phyloP scores from a whole-genome alignment of 805 yeast species.

The Yarrowia sp. region DNA sequence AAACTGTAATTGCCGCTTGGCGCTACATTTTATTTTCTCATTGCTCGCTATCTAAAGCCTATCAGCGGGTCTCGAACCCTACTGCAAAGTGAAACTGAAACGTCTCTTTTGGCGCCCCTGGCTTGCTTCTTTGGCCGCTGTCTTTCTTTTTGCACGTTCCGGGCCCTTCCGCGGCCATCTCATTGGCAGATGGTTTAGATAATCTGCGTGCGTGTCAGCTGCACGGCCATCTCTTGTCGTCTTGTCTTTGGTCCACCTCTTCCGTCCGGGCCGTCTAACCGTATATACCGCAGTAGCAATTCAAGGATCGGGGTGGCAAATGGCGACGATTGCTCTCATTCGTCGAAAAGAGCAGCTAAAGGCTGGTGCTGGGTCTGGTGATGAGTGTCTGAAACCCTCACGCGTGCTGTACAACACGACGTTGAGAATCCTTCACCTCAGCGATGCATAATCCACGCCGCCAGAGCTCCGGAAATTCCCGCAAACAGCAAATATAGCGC shows the following conservation, averaged over 20 bases:
- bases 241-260: too few species aligned
- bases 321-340: too few species aligned
- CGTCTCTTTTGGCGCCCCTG: background rate
- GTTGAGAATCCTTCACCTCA: too few species aligned
- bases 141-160: background rate
- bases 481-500: too few species aligned
- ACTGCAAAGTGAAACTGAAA: background rate
- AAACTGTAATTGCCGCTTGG: too few species aligned
- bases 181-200: slow-evolving; percentile 24
- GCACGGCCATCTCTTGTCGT: slow-evolving; percentile 15
- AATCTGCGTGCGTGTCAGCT: slow-evolving; percentile 12
- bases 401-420: too few species aligned
- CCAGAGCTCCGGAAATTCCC: background rate
- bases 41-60: background rate
- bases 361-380: too few species aligned
- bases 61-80: background rate
- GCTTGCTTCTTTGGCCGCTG: background rate
- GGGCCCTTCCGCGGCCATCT: background rate
- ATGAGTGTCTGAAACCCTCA: too few species aligned
- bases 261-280: background rate
- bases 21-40: background rate
- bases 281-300: background rate
- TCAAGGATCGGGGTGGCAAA: background rate
- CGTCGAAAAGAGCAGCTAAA: too few species aligned
- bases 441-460: background rate